Conservation (phyloP, 257 asterid species). For the Penstemon newberryi region DNA sequence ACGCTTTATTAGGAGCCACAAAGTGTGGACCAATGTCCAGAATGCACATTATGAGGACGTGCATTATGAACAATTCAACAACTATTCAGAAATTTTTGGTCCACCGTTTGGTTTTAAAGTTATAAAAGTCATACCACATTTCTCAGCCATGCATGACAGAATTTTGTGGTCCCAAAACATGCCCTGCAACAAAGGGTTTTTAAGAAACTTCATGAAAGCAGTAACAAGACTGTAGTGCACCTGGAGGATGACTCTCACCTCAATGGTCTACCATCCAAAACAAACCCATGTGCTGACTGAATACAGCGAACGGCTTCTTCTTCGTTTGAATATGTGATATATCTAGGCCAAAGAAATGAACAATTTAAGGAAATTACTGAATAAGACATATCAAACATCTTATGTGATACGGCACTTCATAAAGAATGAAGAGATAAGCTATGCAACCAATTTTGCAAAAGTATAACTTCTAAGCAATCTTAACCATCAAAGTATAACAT, state of each 20-base stretch:
- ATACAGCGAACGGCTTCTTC: conserved; percentile 95
- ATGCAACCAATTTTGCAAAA: background rate
- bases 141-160: conserved; percentile 93
- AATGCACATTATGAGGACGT: conserved; percentile 8
- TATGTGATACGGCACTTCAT: background rate
- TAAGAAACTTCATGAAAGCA: conserved; percentile 23
- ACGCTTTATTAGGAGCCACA: conserved; percentile 13
- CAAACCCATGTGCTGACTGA: conserved; percentile 89
- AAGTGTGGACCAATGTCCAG: conserved; percentile 12
- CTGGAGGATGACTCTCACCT: conserved; percentile 45
- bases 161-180: conserved; percentile 88
- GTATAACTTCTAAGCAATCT: conserved; percentile 1
- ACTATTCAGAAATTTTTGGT: conserved; percentile 3
- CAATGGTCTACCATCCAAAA: conserved; percentile 76
- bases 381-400: background rate
- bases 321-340: conserved; percentile 86
- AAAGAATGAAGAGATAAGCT: conserved; percentile 15
- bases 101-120: conserved; percentile 16
- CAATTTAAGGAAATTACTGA: background rate
- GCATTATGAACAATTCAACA: conserved; percentile 16
- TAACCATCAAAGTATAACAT: conserved; percentile 12
- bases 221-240: background rate
- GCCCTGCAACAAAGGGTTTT: conserved; percentile 61
- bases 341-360: conserved; percentile 42
- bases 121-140: conserved; percentile 54